A percentile compares a stretch with the other conserved stretches of the same genome.
Conservation (phyloP, 176 grass and related monocot species). For the Bothriochloa decipiens region DNA sequence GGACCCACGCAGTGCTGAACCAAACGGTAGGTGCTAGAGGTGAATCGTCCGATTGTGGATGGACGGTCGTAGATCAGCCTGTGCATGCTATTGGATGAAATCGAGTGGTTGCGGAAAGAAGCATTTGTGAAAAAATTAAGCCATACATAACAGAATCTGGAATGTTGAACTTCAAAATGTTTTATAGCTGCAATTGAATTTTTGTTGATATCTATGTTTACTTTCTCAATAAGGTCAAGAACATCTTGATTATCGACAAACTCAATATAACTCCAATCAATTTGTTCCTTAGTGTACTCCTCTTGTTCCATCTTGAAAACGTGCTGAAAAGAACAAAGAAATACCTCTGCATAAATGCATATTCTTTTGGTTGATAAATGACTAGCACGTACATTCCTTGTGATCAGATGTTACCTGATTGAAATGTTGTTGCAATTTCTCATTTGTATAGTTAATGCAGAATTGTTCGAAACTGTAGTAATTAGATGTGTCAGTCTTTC, state of each 20-base stretch:
- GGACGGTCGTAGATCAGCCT: too few relatives aligned
- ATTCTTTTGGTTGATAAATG: conserved; percentile 34
- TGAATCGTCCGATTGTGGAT: too few relatives aligned
- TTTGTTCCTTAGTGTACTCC: conserved; percentile 99
- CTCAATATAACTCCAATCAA: conserved; percentile 99
- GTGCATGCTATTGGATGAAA: too few relatives aligned
- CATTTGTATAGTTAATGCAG: conserved; percentile 99
- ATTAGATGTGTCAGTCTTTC: conserved; percentile 23
- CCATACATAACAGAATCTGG: not conserved
- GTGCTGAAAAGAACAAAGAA: conserved; percentile 69
- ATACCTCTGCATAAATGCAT: conserved; percentile 42
- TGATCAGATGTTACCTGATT: conserved; percentile 77
- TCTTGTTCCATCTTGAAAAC: conserved; percentile 99
- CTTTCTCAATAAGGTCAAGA: conserved; percentile 99
- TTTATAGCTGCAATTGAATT: conserved; percentile 19
- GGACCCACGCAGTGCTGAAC: too few relatives aligned
- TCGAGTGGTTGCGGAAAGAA: too few relatives aligned
- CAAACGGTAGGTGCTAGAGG: too few relatives aligned
- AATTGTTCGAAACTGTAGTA: conserved; percentile 94
- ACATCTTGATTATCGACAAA: conserved; percentile 99
- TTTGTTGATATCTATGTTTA: conserved; percentile 36
- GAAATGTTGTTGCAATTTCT: conserved; percentile 99
- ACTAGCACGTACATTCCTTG: conserved; percentile 19
- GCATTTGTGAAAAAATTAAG: not conserved
- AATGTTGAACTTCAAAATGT: not conserved